phyloP scores from a whole-genome alignment of 805 yeast genomes.

The Lachancea mirantina region DNA sequence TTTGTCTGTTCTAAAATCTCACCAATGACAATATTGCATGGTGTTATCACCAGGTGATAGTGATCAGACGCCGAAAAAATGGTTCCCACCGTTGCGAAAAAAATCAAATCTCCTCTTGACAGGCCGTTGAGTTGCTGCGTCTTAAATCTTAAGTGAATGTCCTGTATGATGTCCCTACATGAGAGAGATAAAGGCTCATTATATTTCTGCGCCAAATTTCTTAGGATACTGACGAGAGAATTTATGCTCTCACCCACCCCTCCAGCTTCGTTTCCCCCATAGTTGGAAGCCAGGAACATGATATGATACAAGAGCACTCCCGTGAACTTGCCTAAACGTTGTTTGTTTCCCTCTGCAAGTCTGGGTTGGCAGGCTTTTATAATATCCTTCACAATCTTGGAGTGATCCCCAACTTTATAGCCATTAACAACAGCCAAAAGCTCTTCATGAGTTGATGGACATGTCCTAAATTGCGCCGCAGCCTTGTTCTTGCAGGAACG shows the following conservation, averaged over 20 bases:
- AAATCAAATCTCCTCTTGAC: conserved; percentile 48
- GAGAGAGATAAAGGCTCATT: conserved; percentile 55
- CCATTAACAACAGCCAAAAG: conserved; percentile 32
- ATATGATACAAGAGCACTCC: conserved; percentile 58
- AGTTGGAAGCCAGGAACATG: conserved; percentile 40
- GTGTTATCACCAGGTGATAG: conserved; percentile 86
- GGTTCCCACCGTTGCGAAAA: conserved; percentile 64
- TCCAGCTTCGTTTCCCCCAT: conserved; percentile 29
- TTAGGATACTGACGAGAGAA: conserved; percentile 40
- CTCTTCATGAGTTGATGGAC: conserved; percentile 46
- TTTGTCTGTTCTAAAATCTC: conserved; percentile 56
- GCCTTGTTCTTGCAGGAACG: conserved; percentile 11
- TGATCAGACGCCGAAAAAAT: conserved; percentile 92
- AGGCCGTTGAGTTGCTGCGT: conserved; percentile 33
- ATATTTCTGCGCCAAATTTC: conserved; percentile 56
- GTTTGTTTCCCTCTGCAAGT: conserved; percentile 75
- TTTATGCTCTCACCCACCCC: conserved; percentile 35
- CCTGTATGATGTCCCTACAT: conserved; percentile 49
- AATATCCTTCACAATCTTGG: conserved; percentile 46
- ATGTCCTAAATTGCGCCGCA: conserved; percentile 27
- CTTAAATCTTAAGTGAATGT: conserved; percentile 48
- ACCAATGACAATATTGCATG: conserved; percentile 64
- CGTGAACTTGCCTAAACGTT: conserved; percentile 56
- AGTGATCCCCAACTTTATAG: conserved; percentile 36
- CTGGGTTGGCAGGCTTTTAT: conserved; percentile 64